These are phyloP conservation scores for Crithidia acanthocephali DNA, from an alignment of 208 protist species.

Conservation along the genomic window DNA sequence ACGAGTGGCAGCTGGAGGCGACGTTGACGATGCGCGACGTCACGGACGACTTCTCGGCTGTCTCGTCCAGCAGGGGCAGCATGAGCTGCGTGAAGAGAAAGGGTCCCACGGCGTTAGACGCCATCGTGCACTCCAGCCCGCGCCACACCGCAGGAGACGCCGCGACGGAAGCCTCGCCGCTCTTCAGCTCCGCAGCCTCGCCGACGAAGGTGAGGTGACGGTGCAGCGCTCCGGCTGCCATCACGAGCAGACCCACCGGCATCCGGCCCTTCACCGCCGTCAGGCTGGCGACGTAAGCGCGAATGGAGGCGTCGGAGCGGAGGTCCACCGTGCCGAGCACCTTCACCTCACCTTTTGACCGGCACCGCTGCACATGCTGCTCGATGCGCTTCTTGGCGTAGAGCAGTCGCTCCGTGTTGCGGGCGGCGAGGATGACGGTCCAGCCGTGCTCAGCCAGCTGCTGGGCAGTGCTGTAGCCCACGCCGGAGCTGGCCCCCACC, in stretches of 20 bases:
- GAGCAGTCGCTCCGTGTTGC: conserved; percentile 60
- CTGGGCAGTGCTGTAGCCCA: conserved; percentile 76
- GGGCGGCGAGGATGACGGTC: conserved; percentile 77
- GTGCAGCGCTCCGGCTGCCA: conserved; percentile 79
- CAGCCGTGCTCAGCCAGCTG: conserved; percentile 76
- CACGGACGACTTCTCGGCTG: conserved; percentile 53
- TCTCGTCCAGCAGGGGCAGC: conserved; percentile 68
- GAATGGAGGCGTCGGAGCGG: conserved; percentile 64
- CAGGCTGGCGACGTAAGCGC: conserved; percentile 58
- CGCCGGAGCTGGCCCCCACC: conserved; percentile 74
- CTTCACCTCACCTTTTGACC: conserved; percentile 36
- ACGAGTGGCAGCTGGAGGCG: conserved; percentile 86
- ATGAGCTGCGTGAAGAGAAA: conserved; percentile 79
- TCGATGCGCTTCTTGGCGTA: conserved; percentile 51
- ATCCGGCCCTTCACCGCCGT: conserved; percentile 37
- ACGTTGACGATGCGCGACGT: conserved; percentile 87
- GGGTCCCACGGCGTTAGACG: conserved; percentile 83
- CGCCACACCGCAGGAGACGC: conserved; percentile 35
- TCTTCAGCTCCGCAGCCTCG: conserved; percentile 18
- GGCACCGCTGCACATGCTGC: conserved; percentile 20
- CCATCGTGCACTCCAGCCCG: conserved; percentile 74
- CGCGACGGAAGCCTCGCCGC: conserved; percentile 12
- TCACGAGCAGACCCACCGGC: conserved; percentile 72
- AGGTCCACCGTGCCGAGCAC: conserved; percentile 81
- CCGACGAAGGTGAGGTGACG: conserved; percentile 49